phyloP scores from a whole-genome alignment of 108 stramenopile genomes.

The Cylindrotheca fusiformis region DNA sequence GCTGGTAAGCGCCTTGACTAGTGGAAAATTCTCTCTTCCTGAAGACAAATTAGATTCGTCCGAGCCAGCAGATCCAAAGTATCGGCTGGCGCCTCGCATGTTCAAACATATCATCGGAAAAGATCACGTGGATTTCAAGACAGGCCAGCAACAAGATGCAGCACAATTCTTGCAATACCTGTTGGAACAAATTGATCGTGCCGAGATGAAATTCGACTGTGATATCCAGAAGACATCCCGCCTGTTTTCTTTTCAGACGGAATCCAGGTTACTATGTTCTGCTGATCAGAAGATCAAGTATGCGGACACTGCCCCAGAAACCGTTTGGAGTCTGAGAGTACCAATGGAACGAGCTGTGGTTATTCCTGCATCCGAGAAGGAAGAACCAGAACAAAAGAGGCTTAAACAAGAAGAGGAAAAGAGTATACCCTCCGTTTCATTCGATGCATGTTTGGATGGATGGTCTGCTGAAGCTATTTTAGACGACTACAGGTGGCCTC shows the following conservation, averaged over 20 bases:
- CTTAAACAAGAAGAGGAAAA: constrained; percentile 62
- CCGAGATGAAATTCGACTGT: constrained; percentile 56
- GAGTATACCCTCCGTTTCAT: constrained; percentile 71
- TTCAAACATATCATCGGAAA: constrained; percentile 92
- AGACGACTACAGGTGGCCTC: constrained; percentile 80
- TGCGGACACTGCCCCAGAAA: constrained; percentile 61
- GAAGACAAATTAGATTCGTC: constrained; percentile 20
- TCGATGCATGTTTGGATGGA: constrained; percentile 81
- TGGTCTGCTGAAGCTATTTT: constrained; percentile 70
- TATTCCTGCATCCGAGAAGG: constrained; percentile 24
- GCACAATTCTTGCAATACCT: constrained; percentile 94
- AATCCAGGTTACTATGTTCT: constrained; percentile 73
- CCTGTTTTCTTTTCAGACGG: constrained; percentile 82
- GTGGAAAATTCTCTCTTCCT: constrained; percentile 63
- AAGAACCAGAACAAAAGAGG: constrained; percentile 44
- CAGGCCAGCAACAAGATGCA: constrained; percentile 98
- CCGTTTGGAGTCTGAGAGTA: constrained; percentile 73
- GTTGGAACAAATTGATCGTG: constrained; percentile 80
- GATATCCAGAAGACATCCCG: constrained; percentile 40
- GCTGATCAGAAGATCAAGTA: constrained; percentile 76
- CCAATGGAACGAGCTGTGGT: constrained; percentile 85
- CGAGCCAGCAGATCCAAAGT: constrained; percentile 55
- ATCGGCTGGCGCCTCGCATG: constrained; percentile 93
- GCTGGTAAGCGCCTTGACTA: constrained; percentile 69
- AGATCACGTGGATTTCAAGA: constrained; percentile 93